A percentile compares a stretch with the other conserved stretches of the same genome.
These are phyloP conservation scores for Rhodofomes roseus DNA, from an alignment of 1,284 basidiomycete species.

Conservation along the genomic window DNA sequence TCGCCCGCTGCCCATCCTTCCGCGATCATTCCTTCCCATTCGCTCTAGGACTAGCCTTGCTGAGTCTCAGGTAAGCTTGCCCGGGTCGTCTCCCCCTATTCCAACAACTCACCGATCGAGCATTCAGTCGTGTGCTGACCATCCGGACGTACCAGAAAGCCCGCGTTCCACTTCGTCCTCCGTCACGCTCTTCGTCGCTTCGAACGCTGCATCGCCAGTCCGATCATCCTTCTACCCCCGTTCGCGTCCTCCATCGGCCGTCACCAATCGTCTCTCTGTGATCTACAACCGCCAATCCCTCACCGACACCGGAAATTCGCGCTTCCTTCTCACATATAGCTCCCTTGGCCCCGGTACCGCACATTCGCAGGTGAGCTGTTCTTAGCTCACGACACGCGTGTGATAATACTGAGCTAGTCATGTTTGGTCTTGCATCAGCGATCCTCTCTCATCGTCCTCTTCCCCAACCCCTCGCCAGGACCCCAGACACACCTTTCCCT, in stretches of 20 bases:
- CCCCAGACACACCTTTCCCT: slow-evolving; percentile 11
- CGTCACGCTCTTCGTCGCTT: slow-evolving; percentile 21
- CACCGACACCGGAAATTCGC: slow-evolving; percentile 23
- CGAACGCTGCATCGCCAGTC: slow-evolving; percentile 17
- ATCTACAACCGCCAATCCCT: slow-evolving; percentile 27
- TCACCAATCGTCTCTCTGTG: slow-evolving; percentile 28
- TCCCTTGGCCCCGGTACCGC: background rate
- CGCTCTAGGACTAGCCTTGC: slow-evolving; percentile 15
- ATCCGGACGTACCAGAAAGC: slow-evolving; percentile 18
- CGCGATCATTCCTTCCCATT: slow-evolving; percentile 22
- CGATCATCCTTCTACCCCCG: slow-evolving; percentile 11
- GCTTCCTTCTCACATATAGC: slow-evolving; percentile 22
- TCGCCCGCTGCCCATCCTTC: slow-evolving; percentile 25
- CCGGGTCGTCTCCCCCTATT: background rate
- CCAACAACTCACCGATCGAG: slow-evolving; percentile 1
- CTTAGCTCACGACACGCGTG: background rate
- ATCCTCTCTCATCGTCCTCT: slow-evolving; percentile 6
- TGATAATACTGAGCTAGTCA: background rate
- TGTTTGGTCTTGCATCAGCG: background rate
- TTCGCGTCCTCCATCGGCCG: slow-evolving; percentile 23
- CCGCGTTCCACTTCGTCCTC: slow-evolving; percentile 23
- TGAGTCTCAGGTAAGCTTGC: slow-evolving; percentile 16
- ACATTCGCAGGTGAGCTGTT: background rate
- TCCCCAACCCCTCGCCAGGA: slow-evolving; percentile 10
- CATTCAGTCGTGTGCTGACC: slow-evolving; percentile 12